Evolutionary conservation across 202 grass and related monocot genomes (phyloP), one percentile per base, ranked within the genome.

Genomic region (Musa balbisiana): DNA sequence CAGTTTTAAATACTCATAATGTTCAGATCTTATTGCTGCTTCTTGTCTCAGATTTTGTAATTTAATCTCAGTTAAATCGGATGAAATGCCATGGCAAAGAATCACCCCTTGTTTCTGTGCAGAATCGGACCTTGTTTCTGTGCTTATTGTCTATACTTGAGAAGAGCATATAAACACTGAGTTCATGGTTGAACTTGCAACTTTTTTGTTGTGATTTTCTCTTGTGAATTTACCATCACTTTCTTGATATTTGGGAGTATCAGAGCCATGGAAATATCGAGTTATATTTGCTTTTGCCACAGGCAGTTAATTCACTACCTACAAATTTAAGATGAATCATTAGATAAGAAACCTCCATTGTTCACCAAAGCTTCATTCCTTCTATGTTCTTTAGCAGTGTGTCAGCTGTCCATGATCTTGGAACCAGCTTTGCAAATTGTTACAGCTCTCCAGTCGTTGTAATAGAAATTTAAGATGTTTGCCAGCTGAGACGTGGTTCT

Each of bases 1-100:
- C 33, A 2, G 14, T 11, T 70, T 70, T 16, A 43, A 15, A 49
- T 0, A 13, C 15, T 17, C 16, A 50, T 67, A 69, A 69, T 1
- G 66, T 19, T n/a, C 13, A 69, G 66, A 50, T 9, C 29, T 33
- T 49, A 17, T 29, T 6, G 15, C 66, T 49, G 43, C 26, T 65
- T 22, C 56, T 65, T 65, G 63, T 27, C 17, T 70, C 67, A 51
- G 67, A 51, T 70, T 70, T 70, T 70, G 67, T 70, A 51, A 51
- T 52, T 70, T 70, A 70, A 70, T 12, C 67, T 70, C 33, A 17
- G 67, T 51, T n/a, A n/a, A 2, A 20, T 51, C 33, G 2, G 43
- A 21, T 10, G 21, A 21, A 70, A 21, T 22, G 67, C 9, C 17
- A 51, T 12, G 43, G n/a, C 15, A 51, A 4, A 51, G 67, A 70